Base-by-base conservation (phyloP, 108 stramenopile genomes). In the Aurantiochytrium sp. region DNA sequence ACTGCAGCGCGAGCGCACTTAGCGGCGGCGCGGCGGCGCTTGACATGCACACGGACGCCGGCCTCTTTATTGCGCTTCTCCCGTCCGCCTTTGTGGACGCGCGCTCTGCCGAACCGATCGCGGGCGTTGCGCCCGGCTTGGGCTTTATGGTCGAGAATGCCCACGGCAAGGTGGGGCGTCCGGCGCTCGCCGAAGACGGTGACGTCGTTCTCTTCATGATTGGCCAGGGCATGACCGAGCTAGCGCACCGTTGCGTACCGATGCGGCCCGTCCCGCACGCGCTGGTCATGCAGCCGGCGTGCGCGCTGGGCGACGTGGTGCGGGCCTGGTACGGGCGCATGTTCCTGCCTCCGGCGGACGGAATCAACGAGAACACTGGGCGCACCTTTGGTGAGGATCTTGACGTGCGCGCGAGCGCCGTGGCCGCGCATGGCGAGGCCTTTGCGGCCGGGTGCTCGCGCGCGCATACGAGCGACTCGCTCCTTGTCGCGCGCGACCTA, bases 191-290 rank as follows among this genome's bases (percentile, higher is more conserved):
- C 17, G 73, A 81, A 30, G 45, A 81, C 39, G 73, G 73, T 48
- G 73, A 81, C 30, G 73, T 48, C 6, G 12, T 81, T 30, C 27
- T 81, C 42, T 81, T 81, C 24, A 81, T 81, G 73, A 81, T 81
- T 0, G 73, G 73, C 1, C 73, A 81, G 24, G 73, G 73, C 39
- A 81, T 41, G 42, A 48, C 39, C 10, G 45, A 41, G 73, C n/a
- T 48, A 12, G 73, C 42, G 39, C 36, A 81, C 45, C 27, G 34
- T 12, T 65, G 59, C 59, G 34, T 65, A 34, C 59, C 59, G 15
- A 48, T 81, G 42, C 73, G 73, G 6, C 73, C 73, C 30, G 73
- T 81, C 24, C 73, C 73, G 2, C 73, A 81, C 73, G 39, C 73
- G 27, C 17, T 81, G 39, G 39, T 48, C 24, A 41, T 81, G 39